Conservation (phyloP, 345 rosid genomes). For the Gossypioides kirkii region DNA sequence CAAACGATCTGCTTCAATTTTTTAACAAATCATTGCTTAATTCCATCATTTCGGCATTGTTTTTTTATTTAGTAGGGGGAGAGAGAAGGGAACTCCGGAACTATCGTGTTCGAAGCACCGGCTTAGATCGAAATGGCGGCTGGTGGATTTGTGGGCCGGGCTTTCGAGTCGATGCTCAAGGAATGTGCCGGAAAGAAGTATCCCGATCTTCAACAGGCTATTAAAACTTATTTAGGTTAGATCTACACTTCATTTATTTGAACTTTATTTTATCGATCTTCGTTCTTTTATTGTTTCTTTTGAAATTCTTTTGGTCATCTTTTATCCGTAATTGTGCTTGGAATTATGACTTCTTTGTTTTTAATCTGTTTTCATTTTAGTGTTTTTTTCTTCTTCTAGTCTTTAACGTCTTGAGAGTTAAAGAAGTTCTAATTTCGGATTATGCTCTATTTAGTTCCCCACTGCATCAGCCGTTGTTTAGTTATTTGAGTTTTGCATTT, state of each 20-base stretch:
- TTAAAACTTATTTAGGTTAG: constrained; percentile 71
- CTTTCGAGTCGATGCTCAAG: constrained; percentile 93
- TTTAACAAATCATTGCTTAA: not conserved
- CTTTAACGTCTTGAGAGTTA: not conserved
- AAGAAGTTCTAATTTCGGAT: not conserved
- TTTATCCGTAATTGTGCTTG: not conserved
- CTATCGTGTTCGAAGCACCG: not conserved
- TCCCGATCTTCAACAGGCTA: constrained; percentile 84
- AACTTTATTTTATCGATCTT: not conserved
- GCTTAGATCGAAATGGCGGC: constrained; percentile 53
- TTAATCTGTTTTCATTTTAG: not conserved
- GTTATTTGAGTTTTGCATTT: constrained; percentile 42
- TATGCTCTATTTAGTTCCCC: not conserved
- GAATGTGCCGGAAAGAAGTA: constrained; percentile 84
- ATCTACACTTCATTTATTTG: constrained; percentile 8
- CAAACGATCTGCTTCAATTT: not conserved
- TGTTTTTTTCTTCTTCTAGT: not conserved
- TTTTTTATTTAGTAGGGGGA: not conserved
- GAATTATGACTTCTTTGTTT: not conserved
- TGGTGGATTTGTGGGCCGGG: constrained; percentile 89
- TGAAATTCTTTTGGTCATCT: not conserved
- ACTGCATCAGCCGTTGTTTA: not conserved
- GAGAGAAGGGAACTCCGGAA: not conserved
- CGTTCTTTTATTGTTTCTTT: not conserved
- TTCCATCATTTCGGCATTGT: not conserved